These are phyloP conservation scores for Mortierella sp. DNA, from an alignment of 371 early-diverging fungal genomes.

Conservation along the genomic window DNA sequence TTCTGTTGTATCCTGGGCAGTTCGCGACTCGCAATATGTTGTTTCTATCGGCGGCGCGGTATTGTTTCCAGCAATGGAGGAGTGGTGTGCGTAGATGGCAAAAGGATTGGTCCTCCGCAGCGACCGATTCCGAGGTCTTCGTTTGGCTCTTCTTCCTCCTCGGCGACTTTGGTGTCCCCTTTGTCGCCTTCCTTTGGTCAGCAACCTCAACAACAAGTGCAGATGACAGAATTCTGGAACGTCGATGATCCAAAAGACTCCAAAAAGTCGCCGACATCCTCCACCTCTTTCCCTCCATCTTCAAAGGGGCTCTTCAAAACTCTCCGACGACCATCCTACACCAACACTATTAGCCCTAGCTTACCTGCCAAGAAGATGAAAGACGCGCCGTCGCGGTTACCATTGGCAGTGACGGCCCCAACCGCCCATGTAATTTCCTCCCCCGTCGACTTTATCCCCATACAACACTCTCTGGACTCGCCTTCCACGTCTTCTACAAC, in stretches of 20 bases:
- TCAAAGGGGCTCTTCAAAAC: background rate
- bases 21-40: background rate
- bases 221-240: constrained; percentile 7
- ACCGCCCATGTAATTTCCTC: constrained; percentile 1
- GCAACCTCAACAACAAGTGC: background rate
- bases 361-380: background rate
- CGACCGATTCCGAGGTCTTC: background rate
- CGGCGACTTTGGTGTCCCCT: background rate
- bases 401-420: background rate
- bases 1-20: constrained; percentile 1
- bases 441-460: constrained; percentile 5
- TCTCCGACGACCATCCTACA: background rate
- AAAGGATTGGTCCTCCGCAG: background rate
- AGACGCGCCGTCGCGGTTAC: background rate
- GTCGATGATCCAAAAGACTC: background rate
- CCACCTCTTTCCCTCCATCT: background rate
- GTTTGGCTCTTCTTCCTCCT: background rate
- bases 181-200: background rate
- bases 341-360: background rate
- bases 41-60: background rate
- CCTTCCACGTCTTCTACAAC: background rate
- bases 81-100: background rate
- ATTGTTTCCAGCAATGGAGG: background rate
- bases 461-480: background rate
- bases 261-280: background rate